A percentile compares a stretch with the other conserved stretches of the same genome.
These are phyloP conservation scores for Apiotrichum veenhuisii DNA, from an alignment of 1,284 basidiomycete genomes.

Conservation along the genomic window DNA sequence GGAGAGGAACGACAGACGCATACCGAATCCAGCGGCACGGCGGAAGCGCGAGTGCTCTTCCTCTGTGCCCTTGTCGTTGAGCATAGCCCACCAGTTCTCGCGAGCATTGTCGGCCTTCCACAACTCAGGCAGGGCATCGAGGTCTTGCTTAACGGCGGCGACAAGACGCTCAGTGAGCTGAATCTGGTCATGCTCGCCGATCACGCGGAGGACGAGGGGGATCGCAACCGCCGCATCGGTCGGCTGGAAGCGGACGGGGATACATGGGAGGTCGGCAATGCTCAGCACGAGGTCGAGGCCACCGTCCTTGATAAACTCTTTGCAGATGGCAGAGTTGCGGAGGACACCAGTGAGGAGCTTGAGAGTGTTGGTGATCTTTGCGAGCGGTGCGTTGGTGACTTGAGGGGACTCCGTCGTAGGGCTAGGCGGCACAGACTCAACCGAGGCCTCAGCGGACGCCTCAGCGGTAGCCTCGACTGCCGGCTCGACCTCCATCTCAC, in stretches of 20 bases:
- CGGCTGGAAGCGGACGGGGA: slow-evolving; percentile 84
- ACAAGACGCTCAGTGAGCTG: slow-evolving; percentile 72
- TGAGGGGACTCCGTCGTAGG: slow-evolving; percentile 19
- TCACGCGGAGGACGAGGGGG: slow-evolving; percentile 79
- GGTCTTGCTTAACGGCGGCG: slow-evolving; percentile 65
- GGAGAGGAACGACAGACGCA: slow-evolving; percentile 56
- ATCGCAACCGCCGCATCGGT: slow-evolving; percentile 76
- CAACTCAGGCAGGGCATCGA: slow-evolving; percentile 67
- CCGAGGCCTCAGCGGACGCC: background rate
- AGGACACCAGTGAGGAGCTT: slow-evolving; percentile 92
- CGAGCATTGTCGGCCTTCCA: slow-evolving; percentile 59
- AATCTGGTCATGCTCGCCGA: slow-evolving; percentile 78
- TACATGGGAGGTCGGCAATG: slow-evolving; percentile 75
- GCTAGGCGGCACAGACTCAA: background rate
- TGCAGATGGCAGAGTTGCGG: slow-evolving; percentile 78
- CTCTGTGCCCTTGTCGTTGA: slow-evolving; percentile 14
- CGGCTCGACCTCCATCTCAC: slow-evolving; percentile 12
- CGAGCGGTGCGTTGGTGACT: slow-evolving; percentile 16
- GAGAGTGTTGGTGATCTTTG: slow-evolving; percentile 19
- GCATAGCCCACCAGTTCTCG: slow-evolving; percentile 56
- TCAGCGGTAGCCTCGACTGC: background rate
- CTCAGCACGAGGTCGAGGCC: slow-evolving; percentile 72
- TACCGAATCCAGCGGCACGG: slow-evolving; percentile 54
- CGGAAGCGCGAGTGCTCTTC: slow-evolving; percentile 11
- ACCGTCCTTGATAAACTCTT: slow-evolving; percentile 76